phyloP scores from a whole-genome alignment of 2,329 filamentous ascomycete genomes.

The Exophiala alcalophila region DNA sequence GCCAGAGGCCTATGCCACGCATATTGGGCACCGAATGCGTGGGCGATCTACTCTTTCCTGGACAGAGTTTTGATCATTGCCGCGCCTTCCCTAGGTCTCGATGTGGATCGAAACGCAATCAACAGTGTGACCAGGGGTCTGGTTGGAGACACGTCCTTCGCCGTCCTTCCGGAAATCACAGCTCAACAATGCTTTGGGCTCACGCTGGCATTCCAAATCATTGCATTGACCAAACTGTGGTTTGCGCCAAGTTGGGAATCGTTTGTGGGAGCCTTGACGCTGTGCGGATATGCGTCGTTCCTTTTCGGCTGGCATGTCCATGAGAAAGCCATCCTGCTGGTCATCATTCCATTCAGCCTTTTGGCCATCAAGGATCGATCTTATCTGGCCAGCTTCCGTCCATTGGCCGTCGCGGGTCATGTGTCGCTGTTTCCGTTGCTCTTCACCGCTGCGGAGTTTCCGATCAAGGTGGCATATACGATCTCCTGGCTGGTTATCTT shows the following conservation, averaged over 20 bases:
- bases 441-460: slow-evolving; percentile 89
- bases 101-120: slow-evolving; percentile 70
- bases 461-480: slow-evolving; percentile 90
- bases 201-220: slow-evolving; percentile 76
- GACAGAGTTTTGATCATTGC: slow-evolving; percentile 82
- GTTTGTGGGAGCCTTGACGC: slow-evolving; percentile 83
- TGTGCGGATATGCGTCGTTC: slow-evolving; percentile 95
- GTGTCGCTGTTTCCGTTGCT: slow-evolving; percentile 92
- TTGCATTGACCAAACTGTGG: slow-evolving; percentile 80
- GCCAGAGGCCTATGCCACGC: slow-evolving; percentile 91
- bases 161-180: slow-evolving; percentile 82
- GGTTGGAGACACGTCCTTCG: slow-evolving; percentile 90
- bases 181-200: slow-evolving; percentile 76
- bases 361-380: slow-evolving; percentile 86
- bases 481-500: slow-evolving; percentile 87
- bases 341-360: slow-evolving; percentile 92
- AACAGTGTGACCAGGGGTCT: slow-evolving; percentile 89
- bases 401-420: slow-evolving; percentile 87
- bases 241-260: slow-evolving; percentile 76
- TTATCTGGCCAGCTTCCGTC: slow-evolving; percentile 86
- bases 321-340: slow-evolving; percentile 90
- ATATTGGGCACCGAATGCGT: slow-evolving; percentile 97
- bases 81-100: slow-evolving; percentile 74
- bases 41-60: slow-evolving; percentile 92
- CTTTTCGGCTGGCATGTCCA: slow-evolving; percentile 98